Evolutionary conservation across 768 basidiomycete genomes (phyloP).

Genomic region (Grammothele lineata): DNA sequence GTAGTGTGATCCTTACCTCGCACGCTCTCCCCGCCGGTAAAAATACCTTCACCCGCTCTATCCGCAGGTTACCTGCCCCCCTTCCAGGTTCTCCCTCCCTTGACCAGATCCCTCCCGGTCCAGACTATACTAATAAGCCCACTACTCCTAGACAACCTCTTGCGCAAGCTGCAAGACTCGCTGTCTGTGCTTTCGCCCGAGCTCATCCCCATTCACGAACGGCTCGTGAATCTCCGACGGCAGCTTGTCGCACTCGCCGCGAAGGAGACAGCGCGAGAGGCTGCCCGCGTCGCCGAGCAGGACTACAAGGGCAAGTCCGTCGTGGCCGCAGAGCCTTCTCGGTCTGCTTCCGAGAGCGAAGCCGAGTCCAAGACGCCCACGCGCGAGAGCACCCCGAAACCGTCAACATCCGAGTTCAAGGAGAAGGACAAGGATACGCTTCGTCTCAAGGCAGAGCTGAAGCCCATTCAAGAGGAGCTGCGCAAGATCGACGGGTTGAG

Average conservation of each 20-base stretch:
- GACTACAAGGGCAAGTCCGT: slow-evolving; percentile 3
- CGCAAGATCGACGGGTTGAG: slow-evolving; percentile 95
- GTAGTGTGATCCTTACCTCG: slow-evolving; percentile 3
- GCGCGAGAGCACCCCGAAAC: slow-evolving; percentile 22
- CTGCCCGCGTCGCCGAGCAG: slow-evolving; percentile 19
- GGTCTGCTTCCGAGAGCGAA: slow-evolving; percentile 11
- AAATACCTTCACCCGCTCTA: no score
- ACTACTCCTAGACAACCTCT: slow-evolving; percentile 56
- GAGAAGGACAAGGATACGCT: slow-evolving; percentile 15
- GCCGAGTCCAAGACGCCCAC: slow-evolving; percentile 23
- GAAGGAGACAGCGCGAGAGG: slow-evolving; percentile 79
- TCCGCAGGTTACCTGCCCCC: slow-evolving; percentile 8
- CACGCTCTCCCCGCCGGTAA: neutral
- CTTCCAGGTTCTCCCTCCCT: slow-evolving; percentile 12
- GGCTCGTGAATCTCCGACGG: slow-evolving; percentile 81
- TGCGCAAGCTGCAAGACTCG: slow-evolving; percentile 76
- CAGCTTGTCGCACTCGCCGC: slow-evolving; percentile 86
- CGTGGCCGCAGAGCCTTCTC: neutral
- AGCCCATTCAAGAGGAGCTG: slow-evolving; percentile 87
- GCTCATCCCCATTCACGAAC: slow-evolving; percentile 86
- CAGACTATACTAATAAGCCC: no score
- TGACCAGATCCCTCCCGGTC: neutral
- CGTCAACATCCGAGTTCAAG: slow-evolving; percentile 1
- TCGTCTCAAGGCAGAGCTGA: slow-evolving; percentile 54
- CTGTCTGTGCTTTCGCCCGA: slow-evolving; percentile 86